Conservation (phyloP, 2,329 filamentous ascomycete species). For the Thermoascus crustaceus region DNA sequence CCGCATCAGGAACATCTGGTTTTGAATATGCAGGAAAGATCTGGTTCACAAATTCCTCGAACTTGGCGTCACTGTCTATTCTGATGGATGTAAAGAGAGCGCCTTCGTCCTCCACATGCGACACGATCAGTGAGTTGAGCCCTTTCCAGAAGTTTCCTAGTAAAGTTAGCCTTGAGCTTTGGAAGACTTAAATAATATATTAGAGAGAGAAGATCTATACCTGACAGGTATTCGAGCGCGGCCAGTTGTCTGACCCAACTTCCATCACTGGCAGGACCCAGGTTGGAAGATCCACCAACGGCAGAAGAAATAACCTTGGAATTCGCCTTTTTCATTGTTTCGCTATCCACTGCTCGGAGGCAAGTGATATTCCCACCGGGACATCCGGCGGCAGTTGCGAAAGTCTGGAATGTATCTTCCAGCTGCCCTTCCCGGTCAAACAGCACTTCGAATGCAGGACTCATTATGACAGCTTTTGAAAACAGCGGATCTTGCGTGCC, state of each 20-base stretch:
- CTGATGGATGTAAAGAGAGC: conserved; percentile 18
- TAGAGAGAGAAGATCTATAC: conserved; percentile 6
- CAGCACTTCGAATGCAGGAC: conserved; percentile 19
- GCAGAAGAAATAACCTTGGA: conserved; percentile 15
- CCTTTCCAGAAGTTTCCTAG: conserved; percentile 25
- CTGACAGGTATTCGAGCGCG: conserved; percentile 21
- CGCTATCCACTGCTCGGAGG: conserved; percentile 17
- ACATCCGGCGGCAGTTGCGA: conserved; percentile 22
- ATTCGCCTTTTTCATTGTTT: conserved; percentile 20
- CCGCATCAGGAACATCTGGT: conserved; percentile 16
- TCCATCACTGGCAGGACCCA: conserved; percentile 28
- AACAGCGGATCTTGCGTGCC: conserved; percentile 40
- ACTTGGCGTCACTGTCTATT: conserved; percentile 20
- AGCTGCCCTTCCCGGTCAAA: conserved; percentile 17
- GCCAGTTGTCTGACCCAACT: conserved; percentile 25
- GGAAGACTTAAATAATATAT: background rate
- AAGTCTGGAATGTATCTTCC: conserved; percentile 18
- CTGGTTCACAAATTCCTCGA: conserved; percentile 22
- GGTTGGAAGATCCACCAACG: conserved; percentile 19
- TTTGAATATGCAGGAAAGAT: conserved; percentile 28
- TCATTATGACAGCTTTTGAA: conserved; percentile 25
- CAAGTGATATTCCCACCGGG: conserved; percentile 23
- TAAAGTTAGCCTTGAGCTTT: background rate
- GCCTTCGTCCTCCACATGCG: conserved; percentile 27
- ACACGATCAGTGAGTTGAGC: conserved; percentile 23